phyloP scores from a whole-genome alignment of 306 rosid species.

The Quercus variabilis region DNA sequence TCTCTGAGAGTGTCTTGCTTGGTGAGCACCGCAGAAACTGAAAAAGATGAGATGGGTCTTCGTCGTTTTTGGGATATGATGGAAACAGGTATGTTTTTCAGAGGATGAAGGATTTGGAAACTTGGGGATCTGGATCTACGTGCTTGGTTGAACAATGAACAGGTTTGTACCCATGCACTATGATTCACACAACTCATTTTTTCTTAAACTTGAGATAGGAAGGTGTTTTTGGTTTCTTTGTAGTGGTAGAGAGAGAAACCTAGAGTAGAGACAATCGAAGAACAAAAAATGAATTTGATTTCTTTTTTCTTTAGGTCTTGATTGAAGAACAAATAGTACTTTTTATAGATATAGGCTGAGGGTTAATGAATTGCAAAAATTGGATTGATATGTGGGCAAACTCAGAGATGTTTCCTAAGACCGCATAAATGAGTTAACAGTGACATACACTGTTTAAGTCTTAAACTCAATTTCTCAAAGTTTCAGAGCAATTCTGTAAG shows the following conservation, averaged over 20 bases:
- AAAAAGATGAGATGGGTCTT: slow-evolving; percentile 1
- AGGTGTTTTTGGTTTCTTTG: background rate
- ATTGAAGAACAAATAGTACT: too few species aligned
- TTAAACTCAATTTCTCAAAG: too few species aligned
- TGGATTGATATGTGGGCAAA: too few species aligned
- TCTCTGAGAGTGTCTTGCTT: slow-evolving; percentile 15
- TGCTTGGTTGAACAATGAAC: slow-evolving; percentile 36
- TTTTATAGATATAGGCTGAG: too few species aligned
- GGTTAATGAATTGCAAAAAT: too few species aligned
- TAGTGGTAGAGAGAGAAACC: background rate
- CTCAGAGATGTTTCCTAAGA: too few species aligned
- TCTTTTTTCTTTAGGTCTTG: too few species aligned
- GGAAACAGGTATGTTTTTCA: slow-evolving; percentile 24
- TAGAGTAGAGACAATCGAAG: background rate
- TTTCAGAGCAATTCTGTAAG: too few species aligned
- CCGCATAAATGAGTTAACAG: too few species aligned
- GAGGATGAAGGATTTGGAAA: slow-evolving; percentile 6
- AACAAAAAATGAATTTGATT: background rate
- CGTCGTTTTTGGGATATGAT: background rate
- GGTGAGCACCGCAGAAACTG: slow-evolving; percentile 38
- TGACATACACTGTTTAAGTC: too few species aligned
- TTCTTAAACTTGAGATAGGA: background rate
- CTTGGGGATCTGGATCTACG: slow-evolving; percentile 37
- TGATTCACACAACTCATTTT: slow-evolving; percentile 50
- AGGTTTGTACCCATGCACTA: slow-evolving; percentile 34